Base-by-base conservation (phyloP, 192 early-diverging fungal genomes). In the Coemansia sp. region DNA sequence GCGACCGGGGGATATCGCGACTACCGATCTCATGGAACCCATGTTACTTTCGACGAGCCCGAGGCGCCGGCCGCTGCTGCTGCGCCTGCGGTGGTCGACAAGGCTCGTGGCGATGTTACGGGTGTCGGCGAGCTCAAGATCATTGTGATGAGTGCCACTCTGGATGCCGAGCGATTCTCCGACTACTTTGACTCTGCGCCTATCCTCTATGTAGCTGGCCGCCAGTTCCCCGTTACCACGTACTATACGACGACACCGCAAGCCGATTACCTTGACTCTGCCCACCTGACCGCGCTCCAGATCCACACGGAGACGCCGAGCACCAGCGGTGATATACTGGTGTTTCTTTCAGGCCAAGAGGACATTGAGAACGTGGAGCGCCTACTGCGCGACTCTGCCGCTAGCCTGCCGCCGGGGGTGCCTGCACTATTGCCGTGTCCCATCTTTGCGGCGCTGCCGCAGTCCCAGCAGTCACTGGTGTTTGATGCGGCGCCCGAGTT, bases 141-240 rank as follows among this genome's bases (percentile, higher is more conserved):
- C 9, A 86, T 99, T 18, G 87, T 99, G 42, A 99, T 98, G 95
- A 90, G 88, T 59, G 97, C 97, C 4, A 99, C 97, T 0, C 74
- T 99, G 53, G 93, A 99, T 67, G 94, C 97, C 9, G 91, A 94
- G 59, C 87, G 88, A 55, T 99, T 99, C 68, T 87, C 91, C 0
- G 85, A 85, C 39, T 99, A 94, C 78, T 99, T 98, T 79, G 86
- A 93, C 74, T 60, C 86, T 18, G 92, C 95, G 14, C 84, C 86
- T 37, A 89, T 96, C 36, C 80, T 98, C 33, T 89, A 94, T 59
- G 90, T 99, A 10, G 89, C 91, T 7, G 97, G 97, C 20, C 87
- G 97, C 33, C 90, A 93, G 73, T 95, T 88, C 73, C 94, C 95
- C 2, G 94, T 99, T 11, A 87, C 86, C 57, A 88, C 90, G 2